Evolutionary conservation across 345 rosid species (phyloP), one percentile per base, ranked within the genome.

Genomic region (Angophora floribunda): DNA sequence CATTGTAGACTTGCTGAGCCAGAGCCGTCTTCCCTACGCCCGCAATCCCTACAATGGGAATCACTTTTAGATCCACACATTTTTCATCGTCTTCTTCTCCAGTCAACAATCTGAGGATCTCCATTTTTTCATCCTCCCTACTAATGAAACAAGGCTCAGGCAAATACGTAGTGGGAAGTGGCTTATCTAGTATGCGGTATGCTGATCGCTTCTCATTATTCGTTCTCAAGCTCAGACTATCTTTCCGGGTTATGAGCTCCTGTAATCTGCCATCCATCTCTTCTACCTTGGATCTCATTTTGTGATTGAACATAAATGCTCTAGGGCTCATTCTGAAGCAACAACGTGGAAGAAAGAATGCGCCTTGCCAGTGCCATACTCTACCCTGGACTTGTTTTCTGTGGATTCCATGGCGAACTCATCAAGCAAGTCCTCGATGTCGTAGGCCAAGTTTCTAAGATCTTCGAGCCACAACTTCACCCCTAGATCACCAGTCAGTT

Each of bases 11-110:
- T 57, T 57, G 63, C 0, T 57, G 13, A 57, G 63, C 63, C 0
- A 57, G 1, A 57, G 13, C 63, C 0, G 1, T 57, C n/a, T 9
- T 57, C 63, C 63, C 63, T 22, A 57, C 3, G 0, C 13, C 13
- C 1, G n/a, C 63, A 6, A 57, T 57, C n/a, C 63, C 63, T 24
- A 57, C 63, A 0, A 57, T 24, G 63, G n/a, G 63, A 1, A 57
- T 57, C 63, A 57, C 63, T 57, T 57, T 57, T 2, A 57, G 63
- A 57, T 59, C 30, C 14, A 26, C 30, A 26, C 61, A 55, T 8
- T 22, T 22, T 55, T 22, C 22, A 55, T 55, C 61, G 0, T 55
- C 28, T 55, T 26, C 14, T 59, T 59, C 65, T 59, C 65, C 1
- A 0, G 65, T 59, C 65, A 59, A 26, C 24, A 59, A 59, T 0